Evolutionary conservation across 345 rosid genomes (phyloP).

Genomic region (Eucalyptus cloeziana): DNA sequence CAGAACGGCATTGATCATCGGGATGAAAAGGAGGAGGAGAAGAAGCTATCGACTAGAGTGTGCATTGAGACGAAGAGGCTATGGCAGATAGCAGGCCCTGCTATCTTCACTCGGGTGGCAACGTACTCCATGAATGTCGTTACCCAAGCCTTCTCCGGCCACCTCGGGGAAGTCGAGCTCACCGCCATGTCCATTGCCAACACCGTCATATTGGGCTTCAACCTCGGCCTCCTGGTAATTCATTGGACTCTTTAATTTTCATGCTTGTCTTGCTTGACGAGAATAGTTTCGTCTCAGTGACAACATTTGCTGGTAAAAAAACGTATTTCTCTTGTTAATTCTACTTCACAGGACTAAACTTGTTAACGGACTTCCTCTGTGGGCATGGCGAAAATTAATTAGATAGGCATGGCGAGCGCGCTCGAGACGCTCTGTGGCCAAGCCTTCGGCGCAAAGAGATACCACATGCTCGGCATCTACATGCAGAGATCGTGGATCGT

Average conservation of each 20-base stretch:
- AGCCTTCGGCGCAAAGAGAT: background rate
- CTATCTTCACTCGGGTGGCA: conserved; percentile 19
- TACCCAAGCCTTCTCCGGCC: conserved; percentile 31
- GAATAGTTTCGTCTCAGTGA: background rate
- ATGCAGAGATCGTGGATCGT: conserved; percentile 6
- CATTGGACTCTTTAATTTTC: background rate
- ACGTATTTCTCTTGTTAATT: too few species aligned
- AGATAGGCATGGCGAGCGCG: conserved; percentile 12
- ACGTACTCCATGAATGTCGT: conserved; percentile 17
- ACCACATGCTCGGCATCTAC: conserved; percentile 6
- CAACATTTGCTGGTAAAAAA: too few species aligned
- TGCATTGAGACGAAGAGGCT: conserved; percentile 36
- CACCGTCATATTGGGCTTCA: conserved; percentile 24
- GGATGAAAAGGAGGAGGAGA: background rate
- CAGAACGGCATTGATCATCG: background rate
- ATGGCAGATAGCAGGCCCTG: conserved; percentile 25
- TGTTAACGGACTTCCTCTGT: background rate
- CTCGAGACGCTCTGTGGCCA: conserved; percentile 7
- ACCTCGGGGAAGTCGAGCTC: conserved; percentile 26
- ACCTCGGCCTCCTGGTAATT: background rate
- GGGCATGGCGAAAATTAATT: background rate
- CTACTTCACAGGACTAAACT: too few species aligned
- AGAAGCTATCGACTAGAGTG: background rate
- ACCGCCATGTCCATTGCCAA: conserved; percentile 19
- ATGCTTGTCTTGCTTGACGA: background rate